Evolutionary conservation across 805 yeast genomes (phyloP).

Genomic region (Candida palmyrensis): DNA sequence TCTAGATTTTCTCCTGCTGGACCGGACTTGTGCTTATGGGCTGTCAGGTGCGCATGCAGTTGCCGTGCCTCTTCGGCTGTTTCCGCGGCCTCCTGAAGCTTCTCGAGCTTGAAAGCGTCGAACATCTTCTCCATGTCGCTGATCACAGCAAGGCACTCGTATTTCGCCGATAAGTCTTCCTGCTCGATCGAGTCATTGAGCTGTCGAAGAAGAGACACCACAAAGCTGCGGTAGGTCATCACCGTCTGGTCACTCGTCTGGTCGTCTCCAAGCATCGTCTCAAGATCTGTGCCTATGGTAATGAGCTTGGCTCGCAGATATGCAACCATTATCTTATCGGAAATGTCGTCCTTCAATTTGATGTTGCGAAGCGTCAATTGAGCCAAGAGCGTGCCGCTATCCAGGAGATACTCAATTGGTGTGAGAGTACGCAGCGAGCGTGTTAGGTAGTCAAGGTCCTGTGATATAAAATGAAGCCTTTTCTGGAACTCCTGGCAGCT

Average conservation of each 20-base stretch:
- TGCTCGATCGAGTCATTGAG: conserved; percentile 48
- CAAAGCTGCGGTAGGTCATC: conserved; percentile 51
- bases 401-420: conserved; percentile 46
- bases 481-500: conserved; percentile 46
- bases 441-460: conserved; percentile 45
- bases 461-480: conserved; percentile 34
- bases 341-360: conserved; percentile 45
- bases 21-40: too few species aligned
- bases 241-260: conserved; percentile 23
- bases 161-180: conserved; percentile 52
- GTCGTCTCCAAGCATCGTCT: conserved; percentile 41
- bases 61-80: conserved; percentile 2
- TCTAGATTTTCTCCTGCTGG: background rate
- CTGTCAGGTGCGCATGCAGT: background rate
- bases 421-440: conserved; percentile 34
- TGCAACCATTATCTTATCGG: conserved; percentile 49
- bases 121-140: conserved; percentile 73
- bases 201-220: conserved; percentile 53
- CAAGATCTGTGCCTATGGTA: conserved; percentile 59
- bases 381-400: conserved; percentile 46
- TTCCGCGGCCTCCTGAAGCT: conserved; percentile 15
- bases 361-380: conserved; percentile 42
- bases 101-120: conserved; percentile 43
- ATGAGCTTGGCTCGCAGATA: conserved; percentile 65
- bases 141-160: conserved; percentile 64